Evolutionary conservation across 2,329 filamentous ascomycete genomes (phyloP), one percentile per base, ranked within the genome.

Genomic region (Xylariaceae sp.): DNA sequence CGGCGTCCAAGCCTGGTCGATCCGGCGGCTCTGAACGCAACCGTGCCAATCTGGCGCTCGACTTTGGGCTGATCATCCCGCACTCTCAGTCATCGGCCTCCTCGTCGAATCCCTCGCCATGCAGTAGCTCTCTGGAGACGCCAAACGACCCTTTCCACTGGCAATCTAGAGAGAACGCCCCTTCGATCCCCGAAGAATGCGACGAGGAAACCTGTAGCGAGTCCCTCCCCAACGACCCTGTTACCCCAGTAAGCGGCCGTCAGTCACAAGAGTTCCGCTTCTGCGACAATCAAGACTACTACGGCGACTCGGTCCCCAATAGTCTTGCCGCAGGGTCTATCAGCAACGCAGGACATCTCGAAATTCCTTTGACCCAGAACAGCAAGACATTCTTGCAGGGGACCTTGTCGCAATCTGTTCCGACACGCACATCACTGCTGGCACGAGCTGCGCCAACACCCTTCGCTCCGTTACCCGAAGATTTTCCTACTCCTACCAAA

Each of bases 151-250:
- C 78, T 18, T 77, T 79, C 11, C 77, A 75, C 57, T 78, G 80
- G 50, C 78, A 75, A 64, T 75, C 79, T 55, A 76, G 78, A 65
- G 81, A 83, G 55, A 72, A 82, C 8, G 74, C 76, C 64, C 77
- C 74, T 62, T 77, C 82, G 57, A 84, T 85, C 62, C 76, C 79
- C 55, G 82, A 85, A 73, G 79, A 80, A 69, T 79, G 78, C 70
- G 82, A 82, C 73, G 84, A 86, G 69, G 69, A 71, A 62, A 84
- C 82, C 7, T 79, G 81, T 63, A 85, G 80, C 71, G 83, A 86
- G 67, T 71, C 68, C 30, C 80, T 79, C 23, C 75, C 77, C 57
- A 80, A 82, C 73, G 84, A 87, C 64, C 84, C 84, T 50, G 76
- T 84, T 59, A 87, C 84, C 18, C 85, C 84, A 52, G 79, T 83